A percentile compares a stretch with the other conserved stretches of the same genome.
phyloP scores from a whole-genome alignment of 2,329 filamentous ascomycete species.

The Alternaria viburni region DNA sequence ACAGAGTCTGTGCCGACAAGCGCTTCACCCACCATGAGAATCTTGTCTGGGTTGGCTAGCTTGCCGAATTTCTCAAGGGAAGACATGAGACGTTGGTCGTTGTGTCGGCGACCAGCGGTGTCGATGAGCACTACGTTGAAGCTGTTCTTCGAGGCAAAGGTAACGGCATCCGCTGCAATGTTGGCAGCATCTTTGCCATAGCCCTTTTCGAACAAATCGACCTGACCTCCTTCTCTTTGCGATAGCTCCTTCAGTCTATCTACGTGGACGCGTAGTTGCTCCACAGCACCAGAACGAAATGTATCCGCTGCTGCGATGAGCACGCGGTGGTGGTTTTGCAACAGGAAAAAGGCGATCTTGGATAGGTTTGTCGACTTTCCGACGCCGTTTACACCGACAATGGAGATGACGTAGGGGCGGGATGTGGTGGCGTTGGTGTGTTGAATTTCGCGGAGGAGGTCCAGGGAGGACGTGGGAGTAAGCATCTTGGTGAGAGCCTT shows the following conservation, averaged over 20 bases:
- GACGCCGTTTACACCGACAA: slow-evolving; percentile 97
- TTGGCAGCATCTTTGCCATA: slow-evolving; percentile 98
- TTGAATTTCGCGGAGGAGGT: slow-evolving; percentile 92
- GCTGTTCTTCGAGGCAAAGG: slow-evolving; percentile 72
- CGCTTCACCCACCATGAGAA: slow-evolving; percentile 94
- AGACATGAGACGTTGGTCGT: slow-evolving; percentile 94
- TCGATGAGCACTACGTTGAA: slow-evolving; percentile 97
- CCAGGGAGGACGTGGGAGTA: slow-evolving; percentile 91
- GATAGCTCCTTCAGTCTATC: slow-evolving; percentile 90
- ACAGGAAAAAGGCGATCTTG: slow-evolving; percentile 96
- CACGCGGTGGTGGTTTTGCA: slow-evolving; percentile 96
- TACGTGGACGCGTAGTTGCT: slow-evolving; percentile 95
- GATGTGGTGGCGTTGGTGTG: slow-evolving; percentile 66
- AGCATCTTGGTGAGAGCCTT: slow-evolving; percentile 92
- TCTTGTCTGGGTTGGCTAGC: slow-evolving; percentile 95
- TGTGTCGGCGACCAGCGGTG: slow-evolving; percentile 92
- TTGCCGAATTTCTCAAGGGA: slow-evolving; percentile 97
- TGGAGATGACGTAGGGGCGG: slow-evolving; percentile 95
- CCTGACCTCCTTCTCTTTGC: slow-evolving; percentile 75
- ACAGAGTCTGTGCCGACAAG: slow-evolving; percentile 95
- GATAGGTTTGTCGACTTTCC: slow-evolving; percentile 97
- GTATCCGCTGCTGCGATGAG: slow-evolving; percentile 95
- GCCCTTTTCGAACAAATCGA: slow-evolving; percentile 94
- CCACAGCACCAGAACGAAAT: slow-evolving; percentile 94
- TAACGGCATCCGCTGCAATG: slow-evolving; percentile 93